Evolutionary conservation across 176 grass and related monocot species (phyloP).

Genomic region (Poa annua): DNA sequence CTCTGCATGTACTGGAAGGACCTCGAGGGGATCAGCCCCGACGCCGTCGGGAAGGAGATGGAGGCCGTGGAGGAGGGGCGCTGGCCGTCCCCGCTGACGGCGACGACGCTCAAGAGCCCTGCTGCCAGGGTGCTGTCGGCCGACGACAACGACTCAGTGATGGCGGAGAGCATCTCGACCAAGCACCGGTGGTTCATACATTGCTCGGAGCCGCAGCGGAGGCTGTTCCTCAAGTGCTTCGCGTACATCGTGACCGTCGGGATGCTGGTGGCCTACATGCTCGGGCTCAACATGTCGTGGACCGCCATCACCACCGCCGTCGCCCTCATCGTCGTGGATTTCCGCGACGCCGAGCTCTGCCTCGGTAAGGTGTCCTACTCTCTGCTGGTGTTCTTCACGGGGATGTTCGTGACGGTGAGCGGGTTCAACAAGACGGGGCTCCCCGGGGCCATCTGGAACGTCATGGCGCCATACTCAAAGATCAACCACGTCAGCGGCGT

Average conservation of each 20-base stretch:
- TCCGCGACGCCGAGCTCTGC: slow-evolving; percentile 75
- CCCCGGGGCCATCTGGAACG: slow-evolving; percentile 79
- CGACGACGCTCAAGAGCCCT: slow-evolving; percentile 48
- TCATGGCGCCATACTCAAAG: slow-evolving; percentile 84
- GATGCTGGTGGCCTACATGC: slow-evolving; percentile 80
- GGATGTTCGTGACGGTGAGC: slow-evolving; percentile 97
- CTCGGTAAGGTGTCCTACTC: slow-evolving; percentile 98
- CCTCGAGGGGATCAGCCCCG: slow-evolving; percentile 46
- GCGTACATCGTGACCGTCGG: slow-evolving; percentile 79
- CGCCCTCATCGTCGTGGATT: slow-evolving; percentile 88
- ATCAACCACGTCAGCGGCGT: slow-evolving; percentile 71
- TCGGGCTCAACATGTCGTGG: slow-evolving; percentile 98
- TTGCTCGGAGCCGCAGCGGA: slow-evolving; percentile 59
- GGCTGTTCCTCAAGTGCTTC: slow-evolving; percentile 70
- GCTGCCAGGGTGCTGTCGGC: not conserved
- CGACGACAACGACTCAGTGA: slow-evolving; percentile 37
- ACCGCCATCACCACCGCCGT: slow-evolving; percentile 86
- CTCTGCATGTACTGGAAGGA: slow-evolving; percentile 80
- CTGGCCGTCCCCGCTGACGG: slow-evolving; percentile 46
- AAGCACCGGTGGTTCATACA: slow-evolving; percentile 56
- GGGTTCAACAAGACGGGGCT: slow-evolving; percentile 96
- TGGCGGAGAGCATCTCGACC: slow-evolving; percentile 61
- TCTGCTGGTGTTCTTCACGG: slow-evolving; percentile 89
- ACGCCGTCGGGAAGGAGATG: slow-evolving; percentile 42
- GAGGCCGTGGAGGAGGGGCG: slow-evolving; percentile 54